phyloP scores from a whole-genome alignment of 208 protist genomes.

The Herpetomonas samuelpessoai region DNA sequence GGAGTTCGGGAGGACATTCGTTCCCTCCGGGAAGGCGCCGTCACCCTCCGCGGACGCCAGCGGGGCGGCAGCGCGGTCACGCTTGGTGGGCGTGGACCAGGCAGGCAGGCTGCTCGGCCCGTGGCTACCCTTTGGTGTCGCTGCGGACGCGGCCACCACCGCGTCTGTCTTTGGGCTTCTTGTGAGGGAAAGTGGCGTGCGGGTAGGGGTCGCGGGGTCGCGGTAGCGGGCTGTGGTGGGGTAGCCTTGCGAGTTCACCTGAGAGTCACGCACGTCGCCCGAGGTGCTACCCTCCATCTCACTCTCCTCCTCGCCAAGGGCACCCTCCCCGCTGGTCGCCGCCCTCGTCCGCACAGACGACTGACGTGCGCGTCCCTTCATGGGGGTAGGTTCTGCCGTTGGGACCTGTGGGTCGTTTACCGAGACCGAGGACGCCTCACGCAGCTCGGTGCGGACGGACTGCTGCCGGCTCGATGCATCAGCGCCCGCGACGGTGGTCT shows the following conservation, averaged over 20 bases:
- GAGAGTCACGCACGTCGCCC: too few relatives aligned
- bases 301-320: too few relatives aligned
- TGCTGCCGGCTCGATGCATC: not conserved
- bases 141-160: not conserved
- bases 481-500: not conserved
- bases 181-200: not conserved
- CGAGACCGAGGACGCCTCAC: constrained; percentile 13
- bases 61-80: not conserved
- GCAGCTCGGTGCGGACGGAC: not conserved
- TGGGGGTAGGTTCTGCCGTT: constrained; percentile 38
- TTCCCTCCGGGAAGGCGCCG: not conserved
- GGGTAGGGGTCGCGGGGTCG: constrained; percentile 6
- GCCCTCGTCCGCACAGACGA: too few relatives aligned
- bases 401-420: constrained; percentile 24
- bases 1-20: not conserved
- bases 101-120: not conserved
- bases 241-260: too few relatives aligned
- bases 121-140: not conserved
- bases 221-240: constrained; percentile 28
- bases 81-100: not conserved
- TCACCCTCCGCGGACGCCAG: not conserved
- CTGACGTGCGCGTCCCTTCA: too few relatives aligned
- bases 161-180: too few relatives aligned
- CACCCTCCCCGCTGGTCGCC: too few relatives aligned
- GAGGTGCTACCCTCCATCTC: too few relatives aligned